These are phyloP conservation scores for Talaromyces verruculosus DNA, from an alignment of 2,329 filamentous ascomycete genomes.

Conservation along the genomic window DNA sequence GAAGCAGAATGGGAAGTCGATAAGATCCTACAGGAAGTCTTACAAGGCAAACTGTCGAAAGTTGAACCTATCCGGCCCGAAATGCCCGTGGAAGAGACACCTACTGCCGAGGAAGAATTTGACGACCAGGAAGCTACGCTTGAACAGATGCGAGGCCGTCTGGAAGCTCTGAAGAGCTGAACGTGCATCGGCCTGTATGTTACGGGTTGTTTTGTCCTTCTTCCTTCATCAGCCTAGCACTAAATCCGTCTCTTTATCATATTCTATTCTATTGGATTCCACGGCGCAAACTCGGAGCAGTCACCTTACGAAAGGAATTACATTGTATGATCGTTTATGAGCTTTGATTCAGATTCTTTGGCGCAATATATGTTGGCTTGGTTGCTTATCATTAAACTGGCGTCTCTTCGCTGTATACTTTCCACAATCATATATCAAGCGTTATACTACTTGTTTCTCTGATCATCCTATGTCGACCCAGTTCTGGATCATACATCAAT, in stretches of 20 bases:
- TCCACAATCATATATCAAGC: not conserved
- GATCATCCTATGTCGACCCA: not conserved
- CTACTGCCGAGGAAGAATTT: conserved; percentile 66
- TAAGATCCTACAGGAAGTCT: conserved; percentile 85
- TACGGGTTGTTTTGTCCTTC: not conserved
- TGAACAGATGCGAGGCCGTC: conserved; percentile 86
- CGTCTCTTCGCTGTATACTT: not conserved
- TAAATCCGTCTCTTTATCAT: not conserved
- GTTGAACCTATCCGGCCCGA: conserved; percentile 59
- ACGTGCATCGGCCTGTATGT: not conserved
- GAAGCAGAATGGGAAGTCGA: conserved; percentile 86
- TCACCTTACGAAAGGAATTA: not conserved
- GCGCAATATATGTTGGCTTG: conserved; percentile 4
- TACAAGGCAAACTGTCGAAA: conserved; percentile 77
- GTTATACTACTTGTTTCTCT: not conserved
- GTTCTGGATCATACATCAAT: not conserved
- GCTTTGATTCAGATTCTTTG: not conserved
- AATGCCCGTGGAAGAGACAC: conserved; percentile 51
- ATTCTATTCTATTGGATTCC: not conserved
- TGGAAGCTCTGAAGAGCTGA: conserved; percentile 89
- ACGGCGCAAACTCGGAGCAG: not conserved
- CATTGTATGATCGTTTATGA: not conserved
- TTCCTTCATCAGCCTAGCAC: not conserved
- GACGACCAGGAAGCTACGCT: conserved; percentile 87
- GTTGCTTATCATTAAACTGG: not conserved